Evolutionary conservation across 805 yeast genomes (phyloP).

Genomic region (Suhomyces emberorum): DNA sequence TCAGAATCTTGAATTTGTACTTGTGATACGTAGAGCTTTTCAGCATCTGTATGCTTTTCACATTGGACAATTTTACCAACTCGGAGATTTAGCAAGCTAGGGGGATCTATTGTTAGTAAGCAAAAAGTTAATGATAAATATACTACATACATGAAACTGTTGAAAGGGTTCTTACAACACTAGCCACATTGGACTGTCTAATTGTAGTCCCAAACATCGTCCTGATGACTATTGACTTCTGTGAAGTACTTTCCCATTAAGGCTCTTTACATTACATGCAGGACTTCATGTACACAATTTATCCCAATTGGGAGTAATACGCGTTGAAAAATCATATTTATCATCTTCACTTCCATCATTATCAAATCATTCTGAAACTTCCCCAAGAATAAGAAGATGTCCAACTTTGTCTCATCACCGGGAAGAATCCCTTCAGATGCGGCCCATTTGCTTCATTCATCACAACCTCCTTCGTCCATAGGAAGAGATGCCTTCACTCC

Average conservation of each 20-base stretch:
- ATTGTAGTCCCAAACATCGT: too few relatives aligned
- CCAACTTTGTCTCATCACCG: conserved; percentile 44
- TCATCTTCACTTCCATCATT: not conserved
- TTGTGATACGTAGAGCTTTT: conserved; percentile 54
- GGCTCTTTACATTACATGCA: too few relatives aligned
- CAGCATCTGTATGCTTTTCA: conserved; percentile 53
- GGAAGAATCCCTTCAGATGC: conserved; percentile 44
- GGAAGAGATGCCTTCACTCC: conserved; percentile 38
- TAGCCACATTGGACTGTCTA: too few relatives aligned
- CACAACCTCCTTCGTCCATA: conserved; percentile 42
- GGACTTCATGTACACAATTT: not conserved
- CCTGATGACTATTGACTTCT: too few relatives aligned
- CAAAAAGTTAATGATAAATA: too few relatives aligned
- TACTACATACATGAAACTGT: too few relatives aligned
- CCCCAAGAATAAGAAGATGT: conserved; percentile 25
- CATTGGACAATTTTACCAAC: conserved; percentile 51
- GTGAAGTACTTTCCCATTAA: too few relatives aligned
- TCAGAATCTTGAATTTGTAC: conserved; percentile 26
- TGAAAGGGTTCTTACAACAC: too few relatives aligned
- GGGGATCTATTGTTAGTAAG: conserved; percentile 14
- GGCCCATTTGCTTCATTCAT: conserved; percentile 36
- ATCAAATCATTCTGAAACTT: not conserved
- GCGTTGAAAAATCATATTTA: not conserved
- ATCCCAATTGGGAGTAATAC: not conserved
- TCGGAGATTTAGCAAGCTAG: conserved; percentile 24